phyloP scores from a whole-genome alignment of 2,329 filamentous ascomycete genomes.

The Teratosphaeria pseudoeucalypti region DNA sequence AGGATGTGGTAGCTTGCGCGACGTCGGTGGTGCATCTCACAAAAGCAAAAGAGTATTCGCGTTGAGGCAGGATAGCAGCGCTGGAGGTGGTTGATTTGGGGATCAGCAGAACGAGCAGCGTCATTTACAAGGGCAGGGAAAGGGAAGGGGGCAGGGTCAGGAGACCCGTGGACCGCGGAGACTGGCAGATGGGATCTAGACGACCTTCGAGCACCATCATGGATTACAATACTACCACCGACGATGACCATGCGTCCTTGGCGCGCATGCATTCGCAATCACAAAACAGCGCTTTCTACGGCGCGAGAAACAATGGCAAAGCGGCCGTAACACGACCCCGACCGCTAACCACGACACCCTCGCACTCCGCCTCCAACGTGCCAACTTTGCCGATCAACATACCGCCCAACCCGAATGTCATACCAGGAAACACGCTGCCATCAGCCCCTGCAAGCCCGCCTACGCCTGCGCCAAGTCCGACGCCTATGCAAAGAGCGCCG shows the following conservation, averaged over 20 bases:
- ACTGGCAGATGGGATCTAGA: slow-evolving; percentile 6
- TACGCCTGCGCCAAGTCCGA: slow-evolving; percentile 57
- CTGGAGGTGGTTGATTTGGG: neutral
- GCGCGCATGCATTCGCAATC: slow-evolving; percentile 22
- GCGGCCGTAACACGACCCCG: slow-evolving; percentile 31
- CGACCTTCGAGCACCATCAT: slow-evolving; percentile 18
- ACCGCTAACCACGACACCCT: slow-evolving; percentile 34
- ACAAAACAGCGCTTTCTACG: slow-evolving; percentile 18
- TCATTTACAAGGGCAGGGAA: neutral
- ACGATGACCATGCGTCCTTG: slow-evolving; percentile 16
- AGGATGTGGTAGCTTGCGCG: neutral
- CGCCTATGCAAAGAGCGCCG: slow-evolving; percentile 50
- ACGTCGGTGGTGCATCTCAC: neutral
- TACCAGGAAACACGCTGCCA: slow-evolving; percentile 51
- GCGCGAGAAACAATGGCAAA: slow-evolving; percentile 20
- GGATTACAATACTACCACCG: slow-evolving; percentile 19
- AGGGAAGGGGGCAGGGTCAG: neutral
- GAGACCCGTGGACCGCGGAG: slow-evolving; percentile 2
- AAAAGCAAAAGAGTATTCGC: neutral
- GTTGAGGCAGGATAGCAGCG: neutral
- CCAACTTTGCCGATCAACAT: slow-evolving; percentile 35
- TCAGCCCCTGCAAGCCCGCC: slow-evolving; percentile 56
- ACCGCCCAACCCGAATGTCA: slow-evolving; percentile 35
- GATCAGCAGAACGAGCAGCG: neutral
- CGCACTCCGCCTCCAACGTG: slow-evolving; percentile 13